Evolutionary conservation across 768 basidiomycete species (phyloP), one percentile per base, ranked within the genome.

Genomic region (Lepiota subincarnata): DNA sequence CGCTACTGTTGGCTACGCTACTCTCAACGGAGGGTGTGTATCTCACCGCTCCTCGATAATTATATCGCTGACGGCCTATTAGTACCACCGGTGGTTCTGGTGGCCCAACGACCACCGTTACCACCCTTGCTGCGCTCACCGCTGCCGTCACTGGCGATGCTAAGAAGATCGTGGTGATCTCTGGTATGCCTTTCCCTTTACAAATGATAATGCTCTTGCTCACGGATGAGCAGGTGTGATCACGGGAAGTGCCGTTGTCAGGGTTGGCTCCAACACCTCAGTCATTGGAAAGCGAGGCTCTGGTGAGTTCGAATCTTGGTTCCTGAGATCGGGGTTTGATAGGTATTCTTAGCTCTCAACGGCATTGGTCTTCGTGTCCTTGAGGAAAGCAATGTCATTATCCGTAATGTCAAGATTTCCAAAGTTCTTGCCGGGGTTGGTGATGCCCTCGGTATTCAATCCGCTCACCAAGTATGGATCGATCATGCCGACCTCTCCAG

Each of bases 371-470:
- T 78, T 28, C 75, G 76, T 42, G 75, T 77, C 31, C 55, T 75
- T 45, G 59, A 72, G 40, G 70, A 68, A 38, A 61, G 53, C 35
- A 78, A 78, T 52, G 76, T 78, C 48, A 78, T 78, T 62, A 71
- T 78, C 56, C 71, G 77, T 28, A 78, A 78, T 57, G 63, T 78
- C 61, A 77, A 75, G 58, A 73, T 78, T 48, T 72, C 73, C 26
- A 78, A 77, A 61, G 77, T 78, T 24, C 62, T 77, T 1, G 76
- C 76, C 20, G 58, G 55, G 1, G 71, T 69, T 47, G 77, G 77
- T 31, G 77, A 78, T 61, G 74, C 74, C 26, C 66, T 78, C 34
- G 76, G 72, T 24, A 68, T 76, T 47, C 75, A 76, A 51, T 58
- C 48, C 16, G 45, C 75, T 10, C 62, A 61, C 48, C 66, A 72